Evolutionary conservation across 225 moss, liverwort and hornwort species (phyloP), one percentile per base, ranked within the genome.

Genomic region (Takakia lepidozioides): DNA sequence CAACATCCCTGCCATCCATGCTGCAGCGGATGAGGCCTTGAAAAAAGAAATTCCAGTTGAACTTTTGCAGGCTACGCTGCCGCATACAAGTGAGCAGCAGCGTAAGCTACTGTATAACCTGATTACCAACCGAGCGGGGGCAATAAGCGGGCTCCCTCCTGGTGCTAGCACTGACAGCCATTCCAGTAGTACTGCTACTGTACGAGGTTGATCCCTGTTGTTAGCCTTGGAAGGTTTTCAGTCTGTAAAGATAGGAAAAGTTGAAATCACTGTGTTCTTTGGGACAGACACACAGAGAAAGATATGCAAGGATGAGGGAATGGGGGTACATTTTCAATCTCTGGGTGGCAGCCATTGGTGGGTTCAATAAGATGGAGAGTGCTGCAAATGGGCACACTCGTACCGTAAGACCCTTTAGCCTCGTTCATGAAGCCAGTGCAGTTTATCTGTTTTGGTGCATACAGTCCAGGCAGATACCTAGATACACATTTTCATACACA

Each of bases 11-110:
- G 80, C 85, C 51, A 76, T 87, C 23, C 87, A 85, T 35, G 61
- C 73, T 37, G 82, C 87, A 27, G 98, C 87, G 27, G 85, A 87
- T 35, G 70, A 66, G 27, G 82, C 75, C 8, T 67, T 98, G 85
- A 91, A 82, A 49, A 98, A 98, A 59, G 98, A 91, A 69, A 91
- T 98, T 34, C 98, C 98, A 17, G 98, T 98, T 28, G 98, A 98
- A 67, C 67, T 98, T 46, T 69, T 98, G 40, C 85, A 87, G 61
- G 91, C 98, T 2, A 91, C 91, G 53, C 69, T 98, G 19, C 91
- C 98, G 52, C 98, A 98, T 40, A 98, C 87, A 1, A 98, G 85
- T 67, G 98, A 98, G 49, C 83, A 83, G 37, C 98, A 98, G 85
- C 82, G 98, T 57, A 91, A 79, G 52, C 49, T 78, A 19, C 69